Percentiles rank a stretch among this genome's conserved stretches.
phyloP scores from a whole-genome alignment of 345 rosid genomes.

The Linum lewisii region DNA sequence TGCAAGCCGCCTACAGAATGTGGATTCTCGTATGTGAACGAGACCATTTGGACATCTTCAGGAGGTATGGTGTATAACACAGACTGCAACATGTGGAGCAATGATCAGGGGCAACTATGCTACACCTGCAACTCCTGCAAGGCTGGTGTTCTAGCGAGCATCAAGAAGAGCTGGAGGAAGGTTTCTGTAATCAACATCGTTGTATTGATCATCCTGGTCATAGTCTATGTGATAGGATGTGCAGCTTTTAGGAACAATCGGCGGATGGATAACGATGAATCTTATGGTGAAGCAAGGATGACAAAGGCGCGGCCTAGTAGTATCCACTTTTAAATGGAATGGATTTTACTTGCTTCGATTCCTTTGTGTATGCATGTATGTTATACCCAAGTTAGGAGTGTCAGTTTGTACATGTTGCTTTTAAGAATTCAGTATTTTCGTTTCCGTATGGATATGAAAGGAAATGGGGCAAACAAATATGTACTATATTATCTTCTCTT shows the following conservation, averaged over 20 bases:
- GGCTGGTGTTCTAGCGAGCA: slow-evolving; percentile 83
- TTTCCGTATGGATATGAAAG: too few species aligned
- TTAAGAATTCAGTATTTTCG: too few species aligned
- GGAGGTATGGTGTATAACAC: slow-evolving; percentile 30
- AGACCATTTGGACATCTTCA: slow-evolving; percentile 47
- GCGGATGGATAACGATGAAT: slow-evolving; percentile 72
- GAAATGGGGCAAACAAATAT: too few species aligned
- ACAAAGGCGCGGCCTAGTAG: slow-evolving; percentile 61
- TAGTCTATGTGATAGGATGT: slow-evolving; percentile 60
- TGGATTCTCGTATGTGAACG: slow-evolving; percentile 57
- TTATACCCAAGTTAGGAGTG: too few species aligned
- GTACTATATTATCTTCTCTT: too few species aligned
- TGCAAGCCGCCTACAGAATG: slow-evolving; percentile 92
- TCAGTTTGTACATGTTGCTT: too few species aligned
- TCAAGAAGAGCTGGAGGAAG: slow-evolving; percentile 91
- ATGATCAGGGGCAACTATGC: slow-evolving; percentile 63
- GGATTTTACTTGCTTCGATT: background rate
- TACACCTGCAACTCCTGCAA: slow-evolving; percentile 79
- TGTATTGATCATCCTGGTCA: slow-evolving; percentile 62
- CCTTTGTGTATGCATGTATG: too few species aligned
- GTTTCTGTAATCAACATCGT: slow-evolving; percentile 76
- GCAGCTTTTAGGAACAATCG: slow-evolving; percentile 75
- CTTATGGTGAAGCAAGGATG: slow-evolving; percentile 69
- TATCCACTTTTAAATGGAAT: background rate
- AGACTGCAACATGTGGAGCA: slow-evolving; percentile 66